A percentile compares a stretch with the other conserved stretches of the same genome.
Conservation (phyloP, 805 yeast genomes). For the Komagataella kurtzmanii region DNA sequence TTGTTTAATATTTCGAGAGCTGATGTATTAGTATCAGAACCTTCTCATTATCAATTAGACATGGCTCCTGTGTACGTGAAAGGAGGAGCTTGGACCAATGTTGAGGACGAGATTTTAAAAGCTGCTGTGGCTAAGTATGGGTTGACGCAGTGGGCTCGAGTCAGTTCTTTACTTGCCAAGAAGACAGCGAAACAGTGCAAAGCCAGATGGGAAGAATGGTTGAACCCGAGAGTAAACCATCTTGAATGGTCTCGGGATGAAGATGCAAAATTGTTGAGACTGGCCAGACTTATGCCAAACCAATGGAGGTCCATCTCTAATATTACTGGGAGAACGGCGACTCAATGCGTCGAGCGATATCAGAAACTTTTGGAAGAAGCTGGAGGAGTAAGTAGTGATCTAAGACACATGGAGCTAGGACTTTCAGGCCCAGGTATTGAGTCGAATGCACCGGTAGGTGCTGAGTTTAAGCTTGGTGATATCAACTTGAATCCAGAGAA, state of each 20-base stretch:
- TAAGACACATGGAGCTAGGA: slow-evolving; percentile 9
- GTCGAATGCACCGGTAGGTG: slow-evolving; percentile 30
- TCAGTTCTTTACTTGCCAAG: slow-evolving; percentile 71
- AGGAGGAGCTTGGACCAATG: slow-evolving; percentile 86
- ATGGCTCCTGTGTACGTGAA: slow-evolving; percentile 61
- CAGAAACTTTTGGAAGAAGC: slow-evolving; percentile 52
- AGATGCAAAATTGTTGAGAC: slow-evolving; percentile 53
- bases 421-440: slow-evolving; percentile 28
- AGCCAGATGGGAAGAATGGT: slow-evolving; percentile 84
- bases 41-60: slow-evolving; percentile 4
- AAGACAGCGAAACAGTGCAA: slow-evolving; percentile 89
- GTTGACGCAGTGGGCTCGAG: slow-evolving; percentile 86
- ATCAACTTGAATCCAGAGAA: slow-evolving; percentile 65
- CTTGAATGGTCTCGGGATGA: slow-evolving; percentile 62
- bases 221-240: slow-evolving; percentile 59
- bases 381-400: slow-evolving; percentile 6
- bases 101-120: slow-evolving; percentile 71
- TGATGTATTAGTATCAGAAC: neutral
- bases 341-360: slow-evolving; percentile 76
- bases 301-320: slow-evolving; percentile 93
- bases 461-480: slow-evolving; percentile 29
- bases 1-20: neutral
- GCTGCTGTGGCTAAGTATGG: slow-evolving; percentile 94
- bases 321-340: slow-evolving; percentile 51
- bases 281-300: slow-evolving; percentile 68